phyloP scores from a whole-genome alignment of 2,329 filamentous ascomycete genomes.

The Claviceps arundinis region DNA sequence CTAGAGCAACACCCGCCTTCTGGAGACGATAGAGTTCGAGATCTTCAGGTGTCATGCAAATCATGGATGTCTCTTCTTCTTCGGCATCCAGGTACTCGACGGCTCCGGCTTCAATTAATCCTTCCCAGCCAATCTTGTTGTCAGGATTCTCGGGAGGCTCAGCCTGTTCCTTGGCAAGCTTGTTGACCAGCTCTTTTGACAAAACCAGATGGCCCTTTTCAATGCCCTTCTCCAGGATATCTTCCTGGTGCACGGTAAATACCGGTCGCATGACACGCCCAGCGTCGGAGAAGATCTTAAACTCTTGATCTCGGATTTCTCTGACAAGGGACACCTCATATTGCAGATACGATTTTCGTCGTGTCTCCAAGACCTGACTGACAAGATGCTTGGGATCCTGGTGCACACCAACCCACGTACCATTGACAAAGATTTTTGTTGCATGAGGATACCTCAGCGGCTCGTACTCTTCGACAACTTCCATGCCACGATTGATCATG shows the following conservation, averaged over 20 bases:
- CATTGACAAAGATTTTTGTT: slow-evolving; percentile 96
- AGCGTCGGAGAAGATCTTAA: slow-evolving; percentile 96
- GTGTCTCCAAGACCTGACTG: slow-evolving; percentile 60
- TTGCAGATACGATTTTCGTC: slow-evolving; percentile 70
- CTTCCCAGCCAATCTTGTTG: slow-evolving; percentile 73
- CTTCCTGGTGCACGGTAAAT: slow-evolving; percentile 85
- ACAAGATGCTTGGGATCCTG: slow-evolving; percentile 79
- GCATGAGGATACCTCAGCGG: slow-evolving; percentile 74
- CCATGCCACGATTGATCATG: slow-evolving; percentile 93
- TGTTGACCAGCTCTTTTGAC: slow-evolving; percentile 67
- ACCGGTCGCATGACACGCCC: slow-evolving; percentile 88
- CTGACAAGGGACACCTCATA: slow-evolving; percentile 90
- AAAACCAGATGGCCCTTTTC: slow-evolving; percentile 61
- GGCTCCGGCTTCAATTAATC: slow-evolving; percentile 68
- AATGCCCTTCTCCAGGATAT: slow-evolving; percentile 48
- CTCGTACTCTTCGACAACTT: slow-evolving; percentile 90
- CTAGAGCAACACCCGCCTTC: slow-evolving; percentile 50
- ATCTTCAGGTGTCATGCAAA: slow-evolving; percentile 96
- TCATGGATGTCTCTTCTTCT: slow-evolving; percentile 98
- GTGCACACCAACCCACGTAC: slow-evolving; percentile 94
- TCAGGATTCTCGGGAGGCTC: slow-evolving; percentile 46
- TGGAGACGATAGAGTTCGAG: slow-evolving; percentile 63
- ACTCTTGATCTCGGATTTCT: slow-evolving; percentile 93
- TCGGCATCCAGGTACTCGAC: slow-evolving; percentile 96
- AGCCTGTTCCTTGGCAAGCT: slow-evolving; percentile 60